A percentile compares a stretch with the other conserved stretches of the same genome.
These are phyloP conservation scores for Thelonectria discophora DNA, from an alignment of 2,329 filamentous ascomycete genomes.

Conservation along the genomic window DNA sequence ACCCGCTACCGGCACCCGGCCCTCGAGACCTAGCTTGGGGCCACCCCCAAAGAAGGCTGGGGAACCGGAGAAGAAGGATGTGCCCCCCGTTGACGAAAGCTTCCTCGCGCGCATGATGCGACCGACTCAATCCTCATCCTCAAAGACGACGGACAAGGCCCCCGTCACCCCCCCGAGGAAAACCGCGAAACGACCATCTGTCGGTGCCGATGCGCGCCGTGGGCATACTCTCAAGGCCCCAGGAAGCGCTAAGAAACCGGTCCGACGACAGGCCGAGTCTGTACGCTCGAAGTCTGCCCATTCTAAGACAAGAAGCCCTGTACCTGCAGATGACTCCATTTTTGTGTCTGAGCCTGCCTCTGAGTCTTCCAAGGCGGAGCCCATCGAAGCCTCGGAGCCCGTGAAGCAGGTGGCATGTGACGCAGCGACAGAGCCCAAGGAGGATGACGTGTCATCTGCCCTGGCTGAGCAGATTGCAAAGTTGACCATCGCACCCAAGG, in stretches of 20 bases:
- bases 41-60: conserved; percentile 64
- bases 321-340: conserved; percentile 20
- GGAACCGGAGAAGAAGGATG: conserved; percentile 53
- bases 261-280: conserved; percentile 10
- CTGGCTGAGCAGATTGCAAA: conserved; percentile 22
- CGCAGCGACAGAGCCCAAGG: conserved; percentile 3
- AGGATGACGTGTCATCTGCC: conserved; percentile 20
- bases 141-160: conserved; percentile 72
- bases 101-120: conserved; percentile 87
- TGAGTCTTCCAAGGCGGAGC: conserved; percentile 19
- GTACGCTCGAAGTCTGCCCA: conserved; percentile 4
- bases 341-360: conserved; percentile 9
- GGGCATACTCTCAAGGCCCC: conserved; percentile 38
- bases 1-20: conserved; percentile 54
- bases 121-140: conserved; percentile 74
- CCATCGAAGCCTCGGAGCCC: conserved; percentile 14
- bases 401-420: conserved; percentile 18
- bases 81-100: conserved; percentile 68
- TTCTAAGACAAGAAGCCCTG: conserved; percentile 11
- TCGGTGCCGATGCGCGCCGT: conserved; percentile 33
- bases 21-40: conserved; percentile 62
- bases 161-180: conserved; percentile 60
- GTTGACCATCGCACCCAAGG: conserved; percentile 24
- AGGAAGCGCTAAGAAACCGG: conserved; percentile 37
- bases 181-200: conserved; percentile 37